A percentile compares a stretch with the other conserved stretches of the same genome.
These are phyloP conservation scores for Pleurotus djamor DNA, from an alignment of 768 basidiomycete genomes.

Conservation along the genomic window DNA sequence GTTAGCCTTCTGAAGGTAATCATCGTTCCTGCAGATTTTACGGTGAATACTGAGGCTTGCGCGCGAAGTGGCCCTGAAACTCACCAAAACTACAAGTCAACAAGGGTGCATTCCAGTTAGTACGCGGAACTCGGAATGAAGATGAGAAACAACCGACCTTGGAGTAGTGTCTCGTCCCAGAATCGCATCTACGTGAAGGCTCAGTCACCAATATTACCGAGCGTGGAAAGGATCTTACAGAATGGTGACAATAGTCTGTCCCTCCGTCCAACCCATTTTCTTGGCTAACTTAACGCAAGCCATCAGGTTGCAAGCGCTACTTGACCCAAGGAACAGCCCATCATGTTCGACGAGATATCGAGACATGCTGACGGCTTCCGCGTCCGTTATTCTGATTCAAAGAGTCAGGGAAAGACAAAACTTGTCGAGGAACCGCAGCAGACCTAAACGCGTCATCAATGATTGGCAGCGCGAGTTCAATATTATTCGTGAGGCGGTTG, in stretches of 20 bases:
- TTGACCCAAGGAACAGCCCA: constrained; percentile 93
- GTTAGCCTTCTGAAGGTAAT: constrained; percentile 43
- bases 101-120: too few relatives aligned
- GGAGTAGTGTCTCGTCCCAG: constrained; percentile 89
- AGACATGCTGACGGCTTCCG: constrained; percentile 95
- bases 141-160: too few relatives aligned
- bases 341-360: constrained; percentile 89
- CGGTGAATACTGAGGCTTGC: not conserved
- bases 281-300: constrained; percentile 82
- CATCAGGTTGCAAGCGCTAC: constrained; percentile 95
- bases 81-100: constrained; percentile 42
- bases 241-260: constrained; percentile 81
- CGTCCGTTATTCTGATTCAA: constrained; percentile 74
- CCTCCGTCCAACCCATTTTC: constrained; percentile 64
- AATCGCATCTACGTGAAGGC: constrained; percentile 66
- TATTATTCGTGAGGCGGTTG: constrained; percentile 90
- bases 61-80: constrained; percentile 8
- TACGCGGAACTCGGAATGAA: too few relatives aligned
- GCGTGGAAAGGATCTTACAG: constrained; percentile 46
- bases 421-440: constrained; percentile 10
- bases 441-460: constrained; percentile 91
- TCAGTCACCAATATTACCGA: not conserved
- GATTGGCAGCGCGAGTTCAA: constrained; percentile 79
- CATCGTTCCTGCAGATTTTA: constrained; percentile 41
- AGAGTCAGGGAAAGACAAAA: too few relatives aligned